Evolutionary conservation across 73 alveolate genomes (phyloP), one percentile per base, ranked within the genome.

Genomic region (Durusdinium trenchii): DNA sequence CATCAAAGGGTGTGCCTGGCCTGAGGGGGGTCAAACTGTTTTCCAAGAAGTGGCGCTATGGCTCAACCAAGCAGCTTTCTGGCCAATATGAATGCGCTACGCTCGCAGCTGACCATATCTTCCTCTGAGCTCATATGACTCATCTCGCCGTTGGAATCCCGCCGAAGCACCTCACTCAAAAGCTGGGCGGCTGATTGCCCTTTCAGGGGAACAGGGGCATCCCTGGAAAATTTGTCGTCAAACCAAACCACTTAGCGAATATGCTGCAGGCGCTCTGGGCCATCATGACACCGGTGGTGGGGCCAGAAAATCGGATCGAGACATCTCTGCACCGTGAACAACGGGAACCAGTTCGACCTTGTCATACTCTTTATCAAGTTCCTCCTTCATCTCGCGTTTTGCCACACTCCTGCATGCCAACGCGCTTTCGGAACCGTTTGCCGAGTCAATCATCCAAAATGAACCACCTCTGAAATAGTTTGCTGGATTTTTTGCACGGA

Each of bases 101-200:
- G 98, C 90, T 91, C 98, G 75, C 98, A 91, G 79, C 98, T 91
- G 90, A 91, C 82, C 90, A 67, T 50, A 38, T 84, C 32, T 32
- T 84, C 76, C 36, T 51, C 94, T 7, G 50, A 48, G 91, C 71
- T 23, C 30, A 32, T 60, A 32, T 60, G 18, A 32, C 73, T 23
- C 73, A 1, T 60, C 73, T 60, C 30, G 73, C 30, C n/a, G 73
- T 60, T 23, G 73, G n/a, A n/a, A n/a, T n/a, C n/a, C n/a, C n/a
- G n/a, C n/a, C n/a, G n/a, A n/a, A n/a, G n/a, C n/a, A n/a, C n/a
- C n/a, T n/a, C n/a, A n/a, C n/a, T n/a, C n/a, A n/a, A n/a, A n/a
- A n/a, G n/a, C n/a, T n/a, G n/a, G n/a, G n/a, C n/a, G n/a, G n/a
- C n/a, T n/a, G n/a, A n/a, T n/a, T n/a, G n/a, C n/a, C n/a, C n/a